Percentiles rank a stretch among this genome's conserved stretches.
These are phyloP conservation scores for Abortiporus biennis DNA, from an alignment of 1,284 basidiomycete species.

Conservation along the genomic window DNA sequence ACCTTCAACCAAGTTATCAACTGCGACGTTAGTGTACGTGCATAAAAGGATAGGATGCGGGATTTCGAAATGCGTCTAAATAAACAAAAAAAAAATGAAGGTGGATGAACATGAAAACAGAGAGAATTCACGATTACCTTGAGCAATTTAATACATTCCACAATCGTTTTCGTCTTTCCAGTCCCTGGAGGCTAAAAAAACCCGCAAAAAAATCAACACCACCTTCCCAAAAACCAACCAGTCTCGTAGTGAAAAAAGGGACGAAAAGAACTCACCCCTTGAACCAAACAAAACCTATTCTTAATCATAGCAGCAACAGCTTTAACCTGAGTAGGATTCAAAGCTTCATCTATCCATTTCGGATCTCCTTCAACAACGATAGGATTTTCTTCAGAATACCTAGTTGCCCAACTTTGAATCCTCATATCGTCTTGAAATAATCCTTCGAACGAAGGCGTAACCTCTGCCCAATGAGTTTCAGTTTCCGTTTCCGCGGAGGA, in stretches of 20 bases:
- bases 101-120: background rate
- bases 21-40: constrained; percentile 91
- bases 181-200: constrained; percentile 88
- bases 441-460: constrained; percentile 25
- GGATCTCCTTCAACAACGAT: constrained; percentile 80
- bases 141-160: constrained; percentile 77
- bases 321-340: constrained; percentile 77
- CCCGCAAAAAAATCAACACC: constrained; percentile 4
- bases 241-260: no score
- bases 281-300: constrained; percentile 74
- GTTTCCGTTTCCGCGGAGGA: background rate
- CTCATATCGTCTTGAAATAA: constrained; percentile 64
- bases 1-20: constrained; percentile 88
- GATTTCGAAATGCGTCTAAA: constrained; percentile 70
- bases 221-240: constrained; percentile 6
- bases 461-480: no score
- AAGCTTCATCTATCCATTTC: constrained; percentile 40
- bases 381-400: constrained; percentile 59
- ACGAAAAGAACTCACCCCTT: constrained; percentile 59
- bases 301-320: constrained; percentile 88
- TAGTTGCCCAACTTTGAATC: constrained; percentile 70
- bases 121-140: constrained; percentile 47
- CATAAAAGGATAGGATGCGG: constrained; percentile 83
- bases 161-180: constrained; percentile 90
- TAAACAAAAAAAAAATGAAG: background rate